Evolutionary conservation across 257 asterid genomes (phyloP).

Genomic region (Solanum pimpinellifolium): DNA sequence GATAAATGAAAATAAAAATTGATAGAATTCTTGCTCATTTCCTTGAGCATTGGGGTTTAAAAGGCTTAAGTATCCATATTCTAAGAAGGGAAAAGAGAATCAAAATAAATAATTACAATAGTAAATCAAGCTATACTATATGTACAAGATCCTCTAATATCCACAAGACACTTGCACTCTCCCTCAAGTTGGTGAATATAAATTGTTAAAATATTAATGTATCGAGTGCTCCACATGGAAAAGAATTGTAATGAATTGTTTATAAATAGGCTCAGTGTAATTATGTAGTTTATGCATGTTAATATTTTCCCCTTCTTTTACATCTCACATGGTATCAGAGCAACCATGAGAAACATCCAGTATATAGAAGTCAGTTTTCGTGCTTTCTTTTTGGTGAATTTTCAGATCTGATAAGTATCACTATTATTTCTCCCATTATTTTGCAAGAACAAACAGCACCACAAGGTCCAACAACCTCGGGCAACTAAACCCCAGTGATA

Average conservation of each 20-base stretch:
- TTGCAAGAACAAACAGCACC: background rate
- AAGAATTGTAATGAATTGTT: background rate
- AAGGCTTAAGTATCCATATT: background rate
- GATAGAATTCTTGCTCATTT: background rate
- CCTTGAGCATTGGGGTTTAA: background rate
- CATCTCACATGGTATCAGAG: background rate
- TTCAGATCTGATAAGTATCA: background rate
- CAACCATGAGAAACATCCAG: background rate
- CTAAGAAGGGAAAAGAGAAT: background rate
- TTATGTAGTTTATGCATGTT: background rate
- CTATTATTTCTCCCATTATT: background rate
- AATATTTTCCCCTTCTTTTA: background rate
- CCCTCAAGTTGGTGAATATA: background rate
- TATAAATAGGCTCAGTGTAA: background rate
- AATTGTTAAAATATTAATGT: background rate
- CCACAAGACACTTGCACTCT: background rate
- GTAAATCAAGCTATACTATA: background rate
- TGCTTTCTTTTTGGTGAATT: background rate
- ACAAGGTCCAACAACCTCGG: background rate
- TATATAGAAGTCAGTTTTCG: background rate
- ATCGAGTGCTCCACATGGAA: background rate
- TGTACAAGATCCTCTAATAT: background rate
- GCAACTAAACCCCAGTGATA: background rate
- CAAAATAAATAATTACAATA: background rate
- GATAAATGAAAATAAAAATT: background rate